Evolutionary conservation across 164 flowering plant genomes (phyloP).

Genomic region (Tinospora cordifolia): DNA sequence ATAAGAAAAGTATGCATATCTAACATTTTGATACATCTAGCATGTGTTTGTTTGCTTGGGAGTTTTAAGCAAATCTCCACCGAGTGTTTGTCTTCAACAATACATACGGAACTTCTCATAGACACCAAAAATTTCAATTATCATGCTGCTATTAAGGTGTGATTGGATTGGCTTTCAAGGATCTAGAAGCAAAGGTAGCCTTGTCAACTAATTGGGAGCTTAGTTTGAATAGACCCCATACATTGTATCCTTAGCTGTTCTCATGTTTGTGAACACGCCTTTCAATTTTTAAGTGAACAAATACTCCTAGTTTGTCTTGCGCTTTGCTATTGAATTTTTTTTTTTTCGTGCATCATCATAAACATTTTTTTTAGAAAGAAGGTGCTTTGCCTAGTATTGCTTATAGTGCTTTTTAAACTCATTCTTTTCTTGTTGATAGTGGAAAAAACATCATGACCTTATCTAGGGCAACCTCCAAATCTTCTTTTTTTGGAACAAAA

Average conservation of each 20-base stretch:
- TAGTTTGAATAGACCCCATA: conserved; percentile 47
- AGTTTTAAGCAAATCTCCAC: conserved; percentile 42
- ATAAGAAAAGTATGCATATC: conserved; percentile 27
- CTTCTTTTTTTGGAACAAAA: too few relatives aligned
- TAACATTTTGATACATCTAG: conserved; percentile 81
- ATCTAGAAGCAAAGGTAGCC: conserved; percentile 59
- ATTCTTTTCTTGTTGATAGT: conserved; percentile 65
- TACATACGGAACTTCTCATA: conserved; percentile 50
- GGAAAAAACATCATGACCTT: conserved; percentile 61
- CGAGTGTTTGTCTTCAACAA: conserved; percentile 51
- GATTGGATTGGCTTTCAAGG: conserved; percentile 57
- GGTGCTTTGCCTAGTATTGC: conserved; percentile 54
- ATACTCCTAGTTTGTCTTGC: conserved; percentile 64
- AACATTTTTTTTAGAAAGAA: conserved; percentile 49
- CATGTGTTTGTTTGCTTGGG: conserved; percentile 75
- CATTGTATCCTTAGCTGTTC: conserved; percentile 70
- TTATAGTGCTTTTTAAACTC: conserved; percentile 56
- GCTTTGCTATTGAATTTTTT: conserved; percentile 55
- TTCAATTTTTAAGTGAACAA: conserved; percentile 62
- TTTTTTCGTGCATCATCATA: conserved; percentile 75
- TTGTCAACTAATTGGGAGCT: conserved; percentile 53
- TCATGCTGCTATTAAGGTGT: conserved; percentile 60
- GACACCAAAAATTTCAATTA: conserved; percentile 37
- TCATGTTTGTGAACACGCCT: conserved; percentile 85
- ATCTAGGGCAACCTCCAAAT: conserved; percentile 49